Base-by-base conservation (phyloP, 169 alveolate genomes). In the Plasmodium yoelii region DNA sequence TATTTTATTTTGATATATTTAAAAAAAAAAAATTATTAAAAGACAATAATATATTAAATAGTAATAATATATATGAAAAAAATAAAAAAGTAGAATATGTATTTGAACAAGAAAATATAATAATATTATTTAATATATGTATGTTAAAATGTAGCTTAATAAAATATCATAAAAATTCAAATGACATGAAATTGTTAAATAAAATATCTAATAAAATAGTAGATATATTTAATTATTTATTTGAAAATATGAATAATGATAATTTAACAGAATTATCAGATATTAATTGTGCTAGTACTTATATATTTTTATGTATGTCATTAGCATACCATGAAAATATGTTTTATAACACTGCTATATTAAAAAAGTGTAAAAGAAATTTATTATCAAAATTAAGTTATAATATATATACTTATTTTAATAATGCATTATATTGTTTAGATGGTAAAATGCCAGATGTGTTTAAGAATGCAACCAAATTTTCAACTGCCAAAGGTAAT, bases 291-390 rank as follows among this genome's bases (percentile, higher is more conserved):
- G 26, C 69, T 15, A 82, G 73, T 18, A 53, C 73, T 53, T 82
- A 55, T 60, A 34, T 82, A 8, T 82, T 82, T 61, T 82, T 82
- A 47, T 82, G 86, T 68, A 34, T 82, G n/a, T 15, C 86, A 19
- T 22, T 57, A 49, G 90, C 86, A 42, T 67, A 82, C 68, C 90
- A 82, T 57, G 90, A 82, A 68, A 82, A 82, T 82, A 65, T 82
- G 82, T 82, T 82, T 82, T 82, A 82, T 53, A 82, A 82, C 9
- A 82, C 90, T 19, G 90, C 90, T 8, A 47, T 82, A 51, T 59
- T 46, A 34, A 82, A 82, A 61, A 82, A 82, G 34, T 82, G 69
- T 55, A 82, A 82, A 61, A 22, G 90, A 60, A 82, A 82, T 28
- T 82, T 82, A 49, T 46, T 82, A 28, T 60, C 90, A 0, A 82